These are phyloP conservation scores for Lagerstroemia speciosa DNA, from an alignment of 345 rosid species.

Conservation along the genomic window DNA sequence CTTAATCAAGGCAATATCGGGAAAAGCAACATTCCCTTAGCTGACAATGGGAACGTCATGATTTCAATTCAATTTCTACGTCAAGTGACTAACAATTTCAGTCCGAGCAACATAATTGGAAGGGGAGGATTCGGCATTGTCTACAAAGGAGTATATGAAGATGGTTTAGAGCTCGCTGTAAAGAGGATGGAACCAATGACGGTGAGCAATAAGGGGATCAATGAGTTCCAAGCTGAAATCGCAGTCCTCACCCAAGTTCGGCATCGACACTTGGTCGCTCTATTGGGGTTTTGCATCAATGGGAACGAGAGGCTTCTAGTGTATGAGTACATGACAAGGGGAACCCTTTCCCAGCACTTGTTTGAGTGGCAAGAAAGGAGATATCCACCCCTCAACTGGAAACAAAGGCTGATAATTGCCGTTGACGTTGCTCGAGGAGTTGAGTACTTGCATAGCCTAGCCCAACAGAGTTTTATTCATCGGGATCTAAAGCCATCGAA, in stretches of 20 bases:
- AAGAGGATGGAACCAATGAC: slow-evolving; percentile 72
- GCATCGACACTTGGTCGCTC: slow-evolving; percentile 82
- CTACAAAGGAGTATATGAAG: slow-evolving; percentile 68
- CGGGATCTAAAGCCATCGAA: slow-evolving; percentile 86
- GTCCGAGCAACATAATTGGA: slow-evolving; percentile 51
- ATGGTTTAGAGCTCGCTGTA: slow-evolving; percentile 71
- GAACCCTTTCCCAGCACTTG: slow-evolving; percentile 62
- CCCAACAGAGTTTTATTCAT: slow-evolving; percentile 87
- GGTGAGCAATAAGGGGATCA: slow-evolving; percentile 55
- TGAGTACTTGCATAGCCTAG: slow-evolving; percentile 81
- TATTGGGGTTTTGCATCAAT: slow-evolving; percentile 69
- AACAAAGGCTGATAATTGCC: slow-evolving; percentile 66
- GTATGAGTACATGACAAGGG: slow-evolving; percentile 88
- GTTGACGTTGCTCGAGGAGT: slow-evolving; percentile 90
- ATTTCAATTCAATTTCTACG: slow-evolving; percentile 61
- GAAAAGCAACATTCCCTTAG: slow-evolving; percentile 31
- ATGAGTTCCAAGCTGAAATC: slow-evolving; percentile 83
- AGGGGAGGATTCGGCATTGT: slow-evolving; percentile 96
- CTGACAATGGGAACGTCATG: slow-evolving; percentile 48
- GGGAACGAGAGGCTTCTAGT: slow-evolving; percentile 78
- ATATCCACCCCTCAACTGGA: slow-evolving; percentile 56
- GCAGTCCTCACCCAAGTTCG: slow-evolving; percentile 76
- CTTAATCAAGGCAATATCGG: slow-evolving; percentile 19
- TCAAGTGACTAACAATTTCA: slow-evolving; percentile 65
- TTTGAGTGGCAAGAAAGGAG: slow-evolving; percentile 45